These are phyloP conservation scores for Wallacemonas collosoma DNA, from an alignment of 208 protist species.

Conservation along the genomic window DNA sequence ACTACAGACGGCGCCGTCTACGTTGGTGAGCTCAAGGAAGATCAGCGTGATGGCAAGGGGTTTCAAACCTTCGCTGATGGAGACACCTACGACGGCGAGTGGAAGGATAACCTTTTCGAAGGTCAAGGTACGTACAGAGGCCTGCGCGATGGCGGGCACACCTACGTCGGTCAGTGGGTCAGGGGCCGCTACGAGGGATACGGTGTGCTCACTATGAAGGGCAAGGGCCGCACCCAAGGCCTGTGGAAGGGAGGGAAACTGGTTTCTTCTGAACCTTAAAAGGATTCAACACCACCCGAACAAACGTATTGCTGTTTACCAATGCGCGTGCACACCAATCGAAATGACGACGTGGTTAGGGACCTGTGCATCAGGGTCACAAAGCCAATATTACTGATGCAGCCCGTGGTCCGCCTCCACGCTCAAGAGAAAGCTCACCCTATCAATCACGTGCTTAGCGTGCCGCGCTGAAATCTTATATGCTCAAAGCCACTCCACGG, in stretches of 20 bases:
- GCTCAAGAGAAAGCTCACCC: too few relatives aligned
- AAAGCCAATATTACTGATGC: too few relatives aligned
- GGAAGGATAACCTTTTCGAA: conserved; percentile 73
- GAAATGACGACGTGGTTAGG: too few relatives aligned
- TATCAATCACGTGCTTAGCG: too few relatives aligned
- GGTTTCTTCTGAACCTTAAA: too few relatives aligned
- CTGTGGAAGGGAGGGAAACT: neutral
- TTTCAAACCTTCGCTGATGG: conserved; percentile 56
- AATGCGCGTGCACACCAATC: too few relatives aligned
- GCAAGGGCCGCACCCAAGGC: neutral
- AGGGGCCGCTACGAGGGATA: neutral
- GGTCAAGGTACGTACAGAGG: conserved; percentile 39
- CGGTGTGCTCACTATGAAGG: neutral
- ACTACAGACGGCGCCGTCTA: conserved; percentile 61
- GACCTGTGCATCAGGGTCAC: too few relatives aligned
- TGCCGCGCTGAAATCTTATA: too few relatives aligned
- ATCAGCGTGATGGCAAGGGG: conserved; percentile 51
- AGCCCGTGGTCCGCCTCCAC: too few relatives aligned
- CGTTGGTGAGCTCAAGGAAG: conserved; percentile 46
- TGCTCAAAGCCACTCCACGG: too few relatives aligned
- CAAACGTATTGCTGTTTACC: too few relatives aligned
- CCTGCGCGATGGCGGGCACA: neutral
- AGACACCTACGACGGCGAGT: conserved; percentile 66
- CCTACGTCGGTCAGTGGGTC: neutral
- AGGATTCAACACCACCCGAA: too few relatives aligned